Evolutionary conservation across 306 rosid genomes (phyloP), one percentile per base, ranked within the genome.

Genomic region (Malus sieversii): DNA sequence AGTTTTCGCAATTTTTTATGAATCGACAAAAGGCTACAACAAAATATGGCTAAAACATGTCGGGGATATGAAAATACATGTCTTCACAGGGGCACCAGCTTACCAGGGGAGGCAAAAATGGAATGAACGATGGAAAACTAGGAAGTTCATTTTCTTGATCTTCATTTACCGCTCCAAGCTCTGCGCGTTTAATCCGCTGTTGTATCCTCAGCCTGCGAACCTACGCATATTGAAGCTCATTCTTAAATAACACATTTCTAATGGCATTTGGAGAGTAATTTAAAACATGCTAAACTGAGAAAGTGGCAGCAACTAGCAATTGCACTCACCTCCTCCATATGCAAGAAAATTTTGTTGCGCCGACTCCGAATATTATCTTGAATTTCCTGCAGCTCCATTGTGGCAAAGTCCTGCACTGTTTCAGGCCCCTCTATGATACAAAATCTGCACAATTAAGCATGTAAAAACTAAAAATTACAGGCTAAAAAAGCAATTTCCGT

Each of bases 31-130:
- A 44, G 46, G 29, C 19, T 12, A 13, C 16, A 7, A 40, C 6
- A 58, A 70, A 55, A 73, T 67, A 42, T 1, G 75, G 73, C 66
- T 67, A 62, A 51, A 51, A 57, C 19, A 60, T 0, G 18, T 25
- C 53, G 45, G 23, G 32, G 7, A 38, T 66, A 77, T 35, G 16
- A 20, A 62, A 61, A 27, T 23, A 42, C 57, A 23, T 65, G 32
- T 20, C 23, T 64, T 4, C 14, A 53, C 9, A 10, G 10, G 81
- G 69, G 71, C 20, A 48, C 3, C 55, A 82, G 65, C 90, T 83
- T 78, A 95, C 98, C 88, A 92, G 76, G 64, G 97, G 98, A 81
- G 98, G 98, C 91, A 95, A 89, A 84, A 95, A 95, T 16, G 98
- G 98, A 76, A 95, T 95, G 83, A 92, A 95, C 4, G 98, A 95